A percentile compares a stretch with the other conserved stretches of the same genome.
phyloP scores from a whole-genome alignment of 2,329 filamentous ascomycete species.

The Orbilia ellipsospora region DNA sequence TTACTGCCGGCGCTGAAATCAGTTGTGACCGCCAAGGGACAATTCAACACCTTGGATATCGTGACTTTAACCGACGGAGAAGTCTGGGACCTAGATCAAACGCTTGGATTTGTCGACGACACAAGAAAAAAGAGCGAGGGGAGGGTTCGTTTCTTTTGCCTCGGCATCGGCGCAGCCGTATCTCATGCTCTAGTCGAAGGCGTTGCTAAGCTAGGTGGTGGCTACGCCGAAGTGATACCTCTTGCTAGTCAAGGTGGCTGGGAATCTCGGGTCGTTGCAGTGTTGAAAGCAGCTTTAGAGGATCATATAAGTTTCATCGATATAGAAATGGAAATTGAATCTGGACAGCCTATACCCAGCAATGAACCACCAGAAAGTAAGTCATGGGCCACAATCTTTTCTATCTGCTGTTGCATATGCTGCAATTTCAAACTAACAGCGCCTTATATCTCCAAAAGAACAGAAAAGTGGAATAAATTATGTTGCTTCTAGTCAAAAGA shows the following conservation, averaged over 20 bases:
- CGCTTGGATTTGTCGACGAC: conserved; percentile 67
- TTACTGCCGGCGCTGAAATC: conserved; percentile 66
- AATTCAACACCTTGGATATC: conserved; percentile 65
- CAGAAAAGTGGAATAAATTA: too few relatives aligned
- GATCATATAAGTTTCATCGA: conserved; percentile 12
- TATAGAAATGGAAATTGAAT: conserved; percentile 1
- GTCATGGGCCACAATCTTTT: too few relatives aligned
- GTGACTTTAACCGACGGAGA: conserved; percentile 70
- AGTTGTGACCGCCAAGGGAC: conserved; percentile 64
- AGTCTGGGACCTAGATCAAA: conserved; percentile 65
- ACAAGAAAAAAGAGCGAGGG: conserved; percentile 63
- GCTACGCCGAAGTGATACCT: conserved; percentile 65
- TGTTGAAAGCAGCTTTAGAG: conserved; percentile 6
- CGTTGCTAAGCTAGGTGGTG: conserved; percentile 70
- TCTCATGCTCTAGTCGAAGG: conserved; percentile 71
- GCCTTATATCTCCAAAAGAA: too few relatives aligned
- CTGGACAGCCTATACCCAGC: not conserved
- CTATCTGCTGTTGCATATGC: too few relatives aligned
- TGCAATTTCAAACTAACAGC: too few relatives aligned
- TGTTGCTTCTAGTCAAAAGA: not conserved
- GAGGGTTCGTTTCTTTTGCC: conserved; percentile 68
- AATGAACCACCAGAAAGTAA: too few relatives aligned
- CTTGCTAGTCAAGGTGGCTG: conserved; percentile 63
- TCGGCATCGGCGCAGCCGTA: conserved; percentile 69
- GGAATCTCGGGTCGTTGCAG: conserved; percentile 15